A percentile compares a stretch with the other conserved stretches of the same genome.
Evolutionary conservation across 2,329 filamentous ascomycete species (phyloP).

Genomic region (Huntiella savannae): DNA sequence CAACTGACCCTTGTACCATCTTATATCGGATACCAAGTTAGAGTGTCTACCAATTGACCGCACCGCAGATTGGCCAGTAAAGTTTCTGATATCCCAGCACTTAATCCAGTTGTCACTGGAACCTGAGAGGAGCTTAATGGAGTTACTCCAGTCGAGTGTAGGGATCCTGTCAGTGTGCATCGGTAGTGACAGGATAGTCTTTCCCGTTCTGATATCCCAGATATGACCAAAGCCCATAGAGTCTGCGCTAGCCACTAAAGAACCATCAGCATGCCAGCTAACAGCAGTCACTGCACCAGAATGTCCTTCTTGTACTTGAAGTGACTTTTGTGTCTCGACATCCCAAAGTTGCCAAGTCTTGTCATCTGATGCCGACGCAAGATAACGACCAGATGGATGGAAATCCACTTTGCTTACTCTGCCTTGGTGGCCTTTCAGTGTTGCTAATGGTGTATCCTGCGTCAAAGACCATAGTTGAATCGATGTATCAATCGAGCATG

Average conservation of each 20-base stretch:
- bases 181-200: conserved; percentile 90
- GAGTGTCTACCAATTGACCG: conserved; percentile 70
- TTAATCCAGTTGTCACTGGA: conserved; percentile 92
- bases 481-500: conserved; percentile 72
- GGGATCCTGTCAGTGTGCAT: conserved; percentile 79
- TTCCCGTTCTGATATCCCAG: conserved; percentile 83
- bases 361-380: conserved; percentile 87
- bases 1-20: conserved; percentile 83
- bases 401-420: conserved; percentile 87
- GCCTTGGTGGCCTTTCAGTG: conserved; percentile 63
- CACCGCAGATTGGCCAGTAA: conserved; percentile 50
- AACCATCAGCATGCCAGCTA: conserved; percentile 79
- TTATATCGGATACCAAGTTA: conserved; percentile 76
- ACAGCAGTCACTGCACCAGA: conserved; percentile 83
- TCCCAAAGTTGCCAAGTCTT: conserved; percentile 97
- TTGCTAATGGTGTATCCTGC: conserved; percentile 68
- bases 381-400: conserved; percentile 74
- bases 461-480: conserved; percentile 81
- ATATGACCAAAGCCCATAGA: conserved; percentile 86
- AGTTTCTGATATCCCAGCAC: conserved; percentile 85
- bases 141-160: conserved; percentile 82
- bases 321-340: conserved; percentile 62
- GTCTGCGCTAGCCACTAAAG: conserved; percentile 76
- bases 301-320: conserved; percentile 84
- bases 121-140: conserved; percentile 78